Evolutionary conservation across 75 land plant genomes (phyloP).

Genomic region (Ceratopteris richardii): DNA sequence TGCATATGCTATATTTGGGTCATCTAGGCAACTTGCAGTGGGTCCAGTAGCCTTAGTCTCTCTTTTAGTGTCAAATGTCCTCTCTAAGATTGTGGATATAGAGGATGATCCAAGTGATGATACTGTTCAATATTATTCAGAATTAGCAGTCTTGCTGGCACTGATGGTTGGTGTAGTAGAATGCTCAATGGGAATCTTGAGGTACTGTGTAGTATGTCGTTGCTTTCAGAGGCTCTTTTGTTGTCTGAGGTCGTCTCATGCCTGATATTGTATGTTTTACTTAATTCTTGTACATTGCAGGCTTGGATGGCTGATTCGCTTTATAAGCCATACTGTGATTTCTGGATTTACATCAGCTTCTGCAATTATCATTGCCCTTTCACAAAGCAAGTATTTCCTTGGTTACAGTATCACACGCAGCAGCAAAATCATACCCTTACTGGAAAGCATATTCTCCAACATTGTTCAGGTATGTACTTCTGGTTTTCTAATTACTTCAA

Average conservation of each 20-base stretch:
- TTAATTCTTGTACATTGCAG: conserved; percentile 25
- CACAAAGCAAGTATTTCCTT: conserved; percentile 85
- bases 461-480: neutral
- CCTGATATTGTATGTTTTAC: neutral
- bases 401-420: conserved; percentile 63
- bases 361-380: conserved; percentile 82
- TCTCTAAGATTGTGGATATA: conserved; percentile 47
- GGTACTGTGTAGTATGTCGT: conserved; percentile 25
- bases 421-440: conserved; percentile 72
- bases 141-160: conserved; percentile 84
- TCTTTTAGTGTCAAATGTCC: conserved; percentile 79
- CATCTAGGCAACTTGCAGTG: conserved; percentile 91
- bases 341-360: conserved; percentile 97
- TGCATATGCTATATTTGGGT: conserved; percentile 87
- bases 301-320: conserved; percentile 95
- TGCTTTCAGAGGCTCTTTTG: neutral
- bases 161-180: conserved; percentile 90
- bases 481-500: neutral
- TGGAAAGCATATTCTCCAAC: conserved; percentile 67
- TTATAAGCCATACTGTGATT: conserved; percentile 91
- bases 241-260: neutral
- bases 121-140: conserved; percentile 55
- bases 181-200: conserved; percentile 76
- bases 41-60: conserved; percentile 94
- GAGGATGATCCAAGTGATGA: conserved; percentile 11